Evolutionary conservation across 441 rosid genomes (phyloP).

Genomic region (Isatis lusitanica): DNA sequence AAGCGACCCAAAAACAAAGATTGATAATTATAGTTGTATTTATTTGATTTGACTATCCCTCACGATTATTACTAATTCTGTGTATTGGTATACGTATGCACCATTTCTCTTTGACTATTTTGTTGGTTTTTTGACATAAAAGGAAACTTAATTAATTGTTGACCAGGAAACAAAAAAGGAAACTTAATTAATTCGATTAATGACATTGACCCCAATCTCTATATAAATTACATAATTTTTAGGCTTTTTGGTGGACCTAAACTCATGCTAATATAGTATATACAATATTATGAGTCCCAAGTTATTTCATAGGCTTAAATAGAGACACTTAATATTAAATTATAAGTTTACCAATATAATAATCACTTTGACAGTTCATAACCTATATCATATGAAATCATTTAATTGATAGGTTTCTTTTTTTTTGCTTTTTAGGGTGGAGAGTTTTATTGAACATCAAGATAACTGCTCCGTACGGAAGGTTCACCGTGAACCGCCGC

Average conservation of each 20-base stretch:
- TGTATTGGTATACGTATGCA: conserved; percentile 19
- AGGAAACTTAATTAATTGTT: neutral
- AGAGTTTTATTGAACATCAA: conserved; percentile 98
- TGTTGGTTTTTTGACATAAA: conserved; percentile 12
- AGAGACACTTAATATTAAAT: neutral
- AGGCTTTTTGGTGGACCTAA: conserved; percentile 25
- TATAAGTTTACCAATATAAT: neutral
- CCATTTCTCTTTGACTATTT: conserved; percentile 19
- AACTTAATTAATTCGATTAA: conserved; percentile 1
- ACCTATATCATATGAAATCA: conserved; percentile 1
- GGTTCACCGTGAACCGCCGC: conserved; percentile 44
- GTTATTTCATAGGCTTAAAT: neutral
- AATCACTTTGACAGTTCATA: conserved; percentile 19
- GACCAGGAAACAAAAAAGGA: neutral
- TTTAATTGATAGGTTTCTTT: conserved; percentile 12
- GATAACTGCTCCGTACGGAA: conserved; percentile 68
- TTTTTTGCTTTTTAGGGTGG: conserved; percentile 59
- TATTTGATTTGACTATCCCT: conserved; percentile 35
- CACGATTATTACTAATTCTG: conserved; percentile 28
- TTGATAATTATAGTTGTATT: conserved; percentile 25
- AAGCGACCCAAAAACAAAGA: conserved; percentile 13
- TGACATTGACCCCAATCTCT: conserved; percentile 23
- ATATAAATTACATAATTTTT: neutral
- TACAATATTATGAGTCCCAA: neutral
- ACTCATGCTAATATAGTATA: conserved; percentile 13